phyloP scores from a whole-genome alignment of 805 yeast genomes.

The Hagleromyces aurorensis region DNA sequence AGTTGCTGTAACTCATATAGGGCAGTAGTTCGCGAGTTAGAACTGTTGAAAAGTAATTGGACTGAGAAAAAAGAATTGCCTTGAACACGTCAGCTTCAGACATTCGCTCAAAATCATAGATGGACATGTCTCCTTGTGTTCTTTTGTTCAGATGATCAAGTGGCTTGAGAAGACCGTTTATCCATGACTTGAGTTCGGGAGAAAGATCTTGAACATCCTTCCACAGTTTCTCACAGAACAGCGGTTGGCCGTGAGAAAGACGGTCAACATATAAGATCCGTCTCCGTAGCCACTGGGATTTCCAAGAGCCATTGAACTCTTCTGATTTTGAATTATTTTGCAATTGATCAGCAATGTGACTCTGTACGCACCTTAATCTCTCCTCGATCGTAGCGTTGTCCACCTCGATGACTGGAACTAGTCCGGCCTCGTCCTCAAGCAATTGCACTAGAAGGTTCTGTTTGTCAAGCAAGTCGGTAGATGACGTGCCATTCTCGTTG shows the following conservation, averaged over 20 bases:
- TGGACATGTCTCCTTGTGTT: conserved; percentile 6
- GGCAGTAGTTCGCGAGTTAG: conserved; percentile 19
- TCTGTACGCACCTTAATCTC: conserved; percentile 10
- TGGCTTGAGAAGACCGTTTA: conserved; percentile 25
- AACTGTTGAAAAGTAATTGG: conserved; percentile 4
- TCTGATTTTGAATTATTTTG: conserved; percentile 3
- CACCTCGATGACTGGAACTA: conserved; percentile 21
- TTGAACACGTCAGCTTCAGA: conserved; percentile 9
- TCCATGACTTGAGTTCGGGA: conserved; percentile 18
- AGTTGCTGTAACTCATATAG: conserved; percentile 10
- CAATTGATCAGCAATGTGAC: conserved; percentile 12
- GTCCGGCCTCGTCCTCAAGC: conserved; percentile 11
- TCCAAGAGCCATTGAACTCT: conserved; percentile 1
- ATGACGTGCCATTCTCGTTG: background rate
- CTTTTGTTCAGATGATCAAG: conserved; percentile 21
- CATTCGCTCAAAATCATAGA: conserved; percentile 20
- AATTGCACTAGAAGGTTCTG: conserved; percentile 29
- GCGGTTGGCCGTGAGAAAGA: conserved; percentile 10
- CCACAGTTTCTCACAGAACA: conserved; percentile 23
- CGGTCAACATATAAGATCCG: conserved; percentile 22
- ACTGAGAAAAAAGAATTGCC: conserved; percentile 8
- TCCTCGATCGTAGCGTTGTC: conserved; percentile 11
- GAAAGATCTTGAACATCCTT: conserved; percentile 4
- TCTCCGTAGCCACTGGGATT: conserved; percentile 17
- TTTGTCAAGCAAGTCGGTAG: background rate